Conservation (phyloP, 768 basidiomycete species). For the Lactarius sanguifluus region DNA sequence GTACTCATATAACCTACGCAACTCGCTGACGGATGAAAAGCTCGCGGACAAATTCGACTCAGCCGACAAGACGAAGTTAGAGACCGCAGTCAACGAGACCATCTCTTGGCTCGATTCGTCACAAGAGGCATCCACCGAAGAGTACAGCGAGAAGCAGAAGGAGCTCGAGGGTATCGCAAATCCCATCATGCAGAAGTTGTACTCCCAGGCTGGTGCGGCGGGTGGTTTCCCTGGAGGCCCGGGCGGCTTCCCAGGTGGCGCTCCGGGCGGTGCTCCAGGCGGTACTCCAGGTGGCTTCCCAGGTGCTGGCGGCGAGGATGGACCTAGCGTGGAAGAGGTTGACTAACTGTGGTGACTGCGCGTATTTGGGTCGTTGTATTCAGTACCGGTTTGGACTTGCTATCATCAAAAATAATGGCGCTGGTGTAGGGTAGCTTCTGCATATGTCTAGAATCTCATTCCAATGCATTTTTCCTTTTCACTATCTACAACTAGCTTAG, state of each 20-base stretch:
- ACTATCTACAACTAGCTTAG: background rate
- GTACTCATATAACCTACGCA: slow-evolving; percentile 92
- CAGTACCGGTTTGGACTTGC: slow-evolving; percentile 29
- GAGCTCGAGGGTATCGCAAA: slow-evolving; percentile 85
- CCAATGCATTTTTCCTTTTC: slow-evolving; percentile 15
- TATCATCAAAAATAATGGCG: slow-evolving; percentile 30
- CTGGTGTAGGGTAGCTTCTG: slow-evolving; percentile 25
- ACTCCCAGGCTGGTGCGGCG: slow-evolving; percentile 54
- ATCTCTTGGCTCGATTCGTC: slow-evolving; percentile 85
- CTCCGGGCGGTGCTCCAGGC: slow-evolving; percentile 55
- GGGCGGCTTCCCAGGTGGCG: slow-evolving; percentile 41
- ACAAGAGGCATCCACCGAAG: slow-evolving; percentile 90
- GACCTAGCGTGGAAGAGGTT: slow-evolving; percentile 90
- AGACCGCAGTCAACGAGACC: slow-evolving; percentile 76
- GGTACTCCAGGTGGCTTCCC: slow-evolving; percentile 65
- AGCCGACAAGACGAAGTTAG: slow-evolving; percentile 81
- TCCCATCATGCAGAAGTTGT: slow-evolving; percentile 73
- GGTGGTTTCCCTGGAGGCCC: slow-evolving; percentile 41
- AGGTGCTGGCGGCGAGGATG: slow-evolving; percentile 62
- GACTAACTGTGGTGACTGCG: slow-evolving; percentile 47
- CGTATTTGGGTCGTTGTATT: slow-evolving; percentile 23
- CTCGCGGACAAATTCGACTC: slow-evolving; percentile 85
- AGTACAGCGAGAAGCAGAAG: slow-evolving; percentile 91
- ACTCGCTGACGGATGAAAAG: slow-evolving; percentile 83
- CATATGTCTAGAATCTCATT: slow-evolving; percentile 28